Conservation (phyloP, 202 grass and related monocot genomes). For the Bolboschoenoplectus hybrid region DNA sequence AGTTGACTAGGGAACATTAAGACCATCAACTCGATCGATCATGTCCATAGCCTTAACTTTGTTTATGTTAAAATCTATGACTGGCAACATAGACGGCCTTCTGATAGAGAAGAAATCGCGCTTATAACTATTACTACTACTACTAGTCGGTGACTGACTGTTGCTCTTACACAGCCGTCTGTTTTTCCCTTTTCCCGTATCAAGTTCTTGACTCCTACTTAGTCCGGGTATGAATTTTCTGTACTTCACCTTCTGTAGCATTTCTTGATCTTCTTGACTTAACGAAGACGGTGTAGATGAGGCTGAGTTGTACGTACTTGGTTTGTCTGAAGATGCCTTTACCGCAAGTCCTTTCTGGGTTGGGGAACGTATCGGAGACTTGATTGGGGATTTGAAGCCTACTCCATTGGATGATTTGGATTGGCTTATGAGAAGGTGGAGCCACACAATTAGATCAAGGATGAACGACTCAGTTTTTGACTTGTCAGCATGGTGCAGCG, state of each 20-base stretch:
- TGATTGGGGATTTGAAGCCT: constrained; percentile 73
- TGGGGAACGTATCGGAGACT: constrained; percentile 81
- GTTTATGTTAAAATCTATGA: constrained; percentile 83
- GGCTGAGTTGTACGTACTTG: constrained; percentile 47
- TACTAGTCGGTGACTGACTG: constrained; percentile 67
- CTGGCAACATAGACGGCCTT: constrained; percentile 61
- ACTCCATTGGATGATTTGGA: constrained; percentile 57
- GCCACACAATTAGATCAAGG: constrained; percentile 79
- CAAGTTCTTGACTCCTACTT: constrained; percentile 94
- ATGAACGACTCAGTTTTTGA: constrained; percentile 81
- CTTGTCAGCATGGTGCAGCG: constrained; percentile 94
- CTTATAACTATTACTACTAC: constrained; percentile 52
- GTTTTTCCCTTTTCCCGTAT: constrained; percentile 51
- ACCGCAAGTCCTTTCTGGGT: constrained; percentile 49
- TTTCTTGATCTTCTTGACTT: constrained; percentile 91
- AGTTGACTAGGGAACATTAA: constrained; percentile 50
- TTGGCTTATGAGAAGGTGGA: constrained; percentile 83
- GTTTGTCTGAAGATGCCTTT: constrained; percentile 45
- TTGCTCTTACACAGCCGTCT: constrained; percentile 92
- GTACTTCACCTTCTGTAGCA: constrained; percentile 80
- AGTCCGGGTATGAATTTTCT: constrained; percentile 80
- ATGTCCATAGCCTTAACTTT: constrained; percentile 78
- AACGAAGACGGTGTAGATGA: constrained; percentile 40
- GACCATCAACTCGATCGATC: constrained; percentile 81
- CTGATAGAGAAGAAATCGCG: constrained; percentile 65